Evolutionary conservation across 179 eudicot genomes (phyloP).

Genomic region (Monotropa hypopitys): DNA sequence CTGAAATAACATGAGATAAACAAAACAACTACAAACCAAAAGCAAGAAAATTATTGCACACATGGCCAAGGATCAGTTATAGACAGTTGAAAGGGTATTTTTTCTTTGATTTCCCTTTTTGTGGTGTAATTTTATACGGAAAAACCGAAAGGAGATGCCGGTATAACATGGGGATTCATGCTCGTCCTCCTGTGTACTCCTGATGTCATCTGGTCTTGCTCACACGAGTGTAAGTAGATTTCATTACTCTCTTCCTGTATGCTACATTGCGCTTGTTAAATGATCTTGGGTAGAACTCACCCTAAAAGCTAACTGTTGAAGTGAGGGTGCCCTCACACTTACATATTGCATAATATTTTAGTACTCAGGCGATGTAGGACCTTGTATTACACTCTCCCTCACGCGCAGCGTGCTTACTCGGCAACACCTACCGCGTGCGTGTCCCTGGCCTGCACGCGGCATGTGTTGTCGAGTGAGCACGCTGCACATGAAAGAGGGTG

Average conservation of each 20-base stretch:
- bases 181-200: not conserved
- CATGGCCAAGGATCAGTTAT: not conserved
- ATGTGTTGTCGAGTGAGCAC: too few relatives aligned
- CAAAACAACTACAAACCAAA: not conserved
- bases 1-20: not conserved
- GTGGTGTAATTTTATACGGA: too few relatives aligned
- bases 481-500: too few relatives aligned
- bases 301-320: too few relatives aligned
- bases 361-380: too few relatives aligned
- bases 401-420: too few relatives aligned
- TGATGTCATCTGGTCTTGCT: not conserved
- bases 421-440: too few relatives aligned
- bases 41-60: not conserved
- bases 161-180: not conserved
- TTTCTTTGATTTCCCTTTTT: not conserved
- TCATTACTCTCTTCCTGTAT: not conserved
- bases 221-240: not conserved
- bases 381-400: too few relatives aligned
- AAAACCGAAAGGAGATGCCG: not conserved
- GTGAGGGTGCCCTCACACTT: too few relatives aligned
- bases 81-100: not conserved
- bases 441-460: too few relatives aligned
- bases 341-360: too few relatives aligned
- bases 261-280: not conserved
- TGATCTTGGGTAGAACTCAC: too few relatives aligned